Evolutionary conservation across 2,329 filamentous ascomycete genomes (phyloP), one percentile per base, ranked within the genome.

Genomic region (Calycina marina): DNA sequence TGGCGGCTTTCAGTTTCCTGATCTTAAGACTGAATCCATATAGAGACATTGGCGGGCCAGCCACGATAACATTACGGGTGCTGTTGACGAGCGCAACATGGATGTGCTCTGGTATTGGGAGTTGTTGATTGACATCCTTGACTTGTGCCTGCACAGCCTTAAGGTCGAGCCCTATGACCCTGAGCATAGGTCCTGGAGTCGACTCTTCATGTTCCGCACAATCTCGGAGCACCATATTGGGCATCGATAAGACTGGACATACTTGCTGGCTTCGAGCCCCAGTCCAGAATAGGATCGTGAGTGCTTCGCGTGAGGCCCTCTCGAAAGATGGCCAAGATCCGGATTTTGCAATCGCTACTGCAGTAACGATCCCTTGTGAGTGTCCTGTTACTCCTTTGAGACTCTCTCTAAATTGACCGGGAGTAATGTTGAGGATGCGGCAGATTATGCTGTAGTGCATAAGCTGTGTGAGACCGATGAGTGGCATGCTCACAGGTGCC

Each of bases 221-320:
- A 58, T 94, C 88, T 50, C 84, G 80, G 32, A 94, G 69, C 50
- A 85, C 80, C 25, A 72, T 79, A 0, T 88, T 86, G 2, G 84
- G 81, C 48, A 94, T 69, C 15, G 86, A 93, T 5, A 88, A 94
- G 42, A 80, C 74, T 15, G 88, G 88, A 59, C 93, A 94, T 2
- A 84, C 84, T 57, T 94, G 86, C 57, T 96, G 88, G 56, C 85
- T 93, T 49, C 86, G 77, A 40, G 85, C 76, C 52, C 88, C 88
- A 43, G 94, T 93, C 86, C 86, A 96, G 66, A 96, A 94, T 18
- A 96, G 77, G 49, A 93, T 82, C 18, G 80, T 85, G 43, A 96
- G 63, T 3, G 86, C 82, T 44, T 80, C 73, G 47, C 67, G 76
- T 36, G 81, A 70, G 31, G 80, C 71, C 49, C 78, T 74, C 44